phyloP scores from a whole-genome alignment of 2,329 filamentous ascomycete genomes.

The Arthrobotrys conoides region DNA sequence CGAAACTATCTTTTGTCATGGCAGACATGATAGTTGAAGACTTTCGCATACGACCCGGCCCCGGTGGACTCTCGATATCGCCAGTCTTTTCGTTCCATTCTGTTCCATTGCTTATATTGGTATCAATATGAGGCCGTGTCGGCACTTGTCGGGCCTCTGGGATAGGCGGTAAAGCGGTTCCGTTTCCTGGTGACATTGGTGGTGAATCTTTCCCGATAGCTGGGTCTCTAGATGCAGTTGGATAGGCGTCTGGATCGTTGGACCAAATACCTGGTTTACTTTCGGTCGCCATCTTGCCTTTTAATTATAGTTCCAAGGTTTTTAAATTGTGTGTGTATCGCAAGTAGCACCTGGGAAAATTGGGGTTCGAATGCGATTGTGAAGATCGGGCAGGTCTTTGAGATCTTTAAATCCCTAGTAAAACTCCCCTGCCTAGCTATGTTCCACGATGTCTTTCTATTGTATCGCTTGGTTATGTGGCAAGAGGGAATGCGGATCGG shows the following conservation, averaged over 20 bases:
- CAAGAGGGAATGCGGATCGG: constrained; percentile 24
- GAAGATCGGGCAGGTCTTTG: constrained; percentile 35
- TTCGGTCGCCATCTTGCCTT: constrained; percentile 42
- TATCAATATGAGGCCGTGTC: constrained; percentile 44
- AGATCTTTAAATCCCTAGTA: constrained; percentile 5
- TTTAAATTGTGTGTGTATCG: neutral
- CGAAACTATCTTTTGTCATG: constrained; percentile 55
- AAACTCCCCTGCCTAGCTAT: constrained; percentile 13
- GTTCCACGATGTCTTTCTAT: constrained; percentile 19
- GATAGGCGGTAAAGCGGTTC: constrained; percentile 42
- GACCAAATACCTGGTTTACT: constrained; percentile 46
- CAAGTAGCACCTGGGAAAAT: constrained; percentile 16
- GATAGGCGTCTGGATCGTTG: constrained; percentile 52
- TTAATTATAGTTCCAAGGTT: constrained; percentile 23
- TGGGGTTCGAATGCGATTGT: constrained; percentile 13
- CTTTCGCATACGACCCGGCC: constrained; percentile 51
- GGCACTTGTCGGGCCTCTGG: constrained; percentile 45
- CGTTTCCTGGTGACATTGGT: constrained; percentile 57
- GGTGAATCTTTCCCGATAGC: constrained; percentile 46
- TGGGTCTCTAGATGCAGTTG: constrained; percentile 44
- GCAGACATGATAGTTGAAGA: constrained; percentile 51
- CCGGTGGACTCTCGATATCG: constrained; percentile 44
- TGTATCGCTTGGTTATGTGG: constrained; percentile 15
- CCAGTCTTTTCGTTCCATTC: constrained; percentile 55
- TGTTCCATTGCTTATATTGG: constrained; percentile 27